A percentile compares a stretch with the other conserved stretches of the same genome.
Conservation (phyloP, 495 filamentous ascomycete genomes). For the Penicillium bialowiezense region DNA sequence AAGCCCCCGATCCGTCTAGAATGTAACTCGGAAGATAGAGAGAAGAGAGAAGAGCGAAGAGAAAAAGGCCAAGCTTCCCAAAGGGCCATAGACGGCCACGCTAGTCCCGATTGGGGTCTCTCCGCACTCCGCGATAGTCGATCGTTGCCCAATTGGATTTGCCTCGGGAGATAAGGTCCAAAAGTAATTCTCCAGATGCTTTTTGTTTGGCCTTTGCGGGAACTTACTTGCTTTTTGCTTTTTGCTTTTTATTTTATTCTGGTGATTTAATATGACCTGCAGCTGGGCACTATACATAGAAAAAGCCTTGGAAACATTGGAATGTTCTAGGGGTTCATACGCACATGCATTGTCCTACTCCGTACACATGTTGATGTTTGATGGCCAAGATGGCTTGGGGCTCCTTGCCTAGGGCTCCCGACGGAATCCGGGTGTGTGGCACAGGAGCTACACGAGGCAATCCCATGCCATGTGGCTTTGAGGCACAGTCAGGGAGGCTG, state of each 20-base stretch:
- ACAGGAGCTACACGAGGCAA: neutral
- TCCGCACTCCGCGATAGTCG: constrained; percentile 25
- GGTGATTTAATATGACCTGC: too few species aligned
- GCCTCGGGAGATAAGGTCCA: constrained; percentile 5
- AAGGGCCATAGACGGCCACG: constrained; percentile 4
- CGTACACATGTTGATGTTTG: neutral
- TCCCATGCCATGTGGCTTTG: constrained; percentile 5
- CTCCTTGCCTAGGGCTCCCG: too few species aligned
- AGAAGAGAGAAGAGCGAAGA: too few species aligned
- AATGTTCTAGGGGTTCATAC: too few species aligned
- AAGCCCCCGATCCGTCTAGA: too few species aligned
- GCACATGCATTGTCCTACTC: too few species aligned
- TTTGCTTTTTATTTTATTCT: too few species aligned
- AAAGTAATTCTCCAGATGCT: too few species aligned
- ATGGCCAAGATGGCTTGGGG: too few species aligned
- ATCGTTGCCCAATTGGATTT: constrained; percentile 13
- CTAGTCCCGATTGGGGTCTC: constrained; percentile 17
- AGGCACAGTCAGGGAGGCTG: constrained; percentile 6
- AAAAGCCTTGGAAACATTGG: too few species aligned
- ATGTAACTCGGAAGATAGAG: too few species aligned
- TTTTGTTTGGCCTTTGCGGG: neutral
- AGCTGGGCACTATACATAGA: too few species aligned
- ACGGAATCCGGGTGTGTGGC: constrained; percentile 17
- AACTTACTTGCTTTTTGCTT: neutral
- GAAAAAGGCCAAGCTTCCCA: constrained; percentile 14